Conservation (phyloP, 2,329 filamentous ascomycete genomes). For the Dothideomycetes sp. region DNA sequence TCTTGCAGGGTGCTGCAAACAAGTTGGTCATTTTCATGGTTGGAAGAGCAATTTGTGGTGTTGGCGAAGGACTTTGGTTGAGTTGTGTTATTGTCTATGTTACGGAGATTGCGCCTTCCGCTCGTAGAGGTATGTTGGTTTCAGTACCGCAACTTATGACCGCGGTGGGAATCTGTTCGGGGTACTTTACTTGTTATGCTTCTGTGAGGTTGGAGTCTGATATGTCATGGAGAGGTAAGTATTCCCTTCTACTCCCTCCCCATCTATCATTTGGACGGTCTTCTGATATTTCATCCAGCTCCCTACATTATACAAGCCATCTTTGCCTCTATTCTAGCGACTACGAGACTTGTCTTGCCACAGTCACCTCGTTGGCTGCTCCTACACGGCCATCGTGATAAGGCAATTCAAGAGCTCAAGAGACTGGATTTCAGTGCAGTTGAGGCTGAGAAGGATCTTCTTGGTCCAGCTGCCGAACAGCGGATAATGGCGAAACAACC, state of each 20-base stretch:
- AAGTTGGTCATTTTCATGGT: slow-evolving; percentile 45
- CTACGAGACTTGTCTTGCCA: slow-evolving; percentile 37
- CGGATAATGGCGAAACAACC: slow-evolving; percentile 13
- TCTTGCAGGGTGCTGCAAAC: slow-evolving; percentile 42
- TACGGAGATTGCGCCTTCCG: slow-evolving; percentile 48
- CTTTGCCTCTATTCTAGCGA: slow-evolving; percentile 33
- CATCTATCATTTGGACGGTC: slow-evolving; percentile 46
- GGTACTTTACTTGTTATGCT: slow-evolving; percentile 54
- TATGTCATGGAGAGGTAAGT: slow-evolving; percentile 9
- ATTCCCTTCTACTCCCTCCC: slow-evolving; percentile 29
- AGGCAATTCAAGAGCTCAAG: slow-evolving; percentile 38
- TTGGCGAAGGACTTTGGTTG: slow-evolving; percentile 51
- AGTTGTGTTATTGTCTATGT: slow-evolving; percentile 52
- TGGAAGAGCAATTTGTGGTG: slow-evolving; percentile 47
- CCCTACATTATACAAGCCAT: slow-evolving; percentile 44
- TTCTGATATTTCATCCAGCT: slow-evolving; percentile 17
- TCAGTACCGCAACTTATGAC: slow-evolving; percentile 17
- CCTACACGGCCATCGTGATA: slow-evolving; percentile 36
- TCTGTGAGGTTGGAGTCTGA: slow-evolving; percentile 26
- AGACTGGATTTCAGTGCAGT: slow-evolving; percentile 30
- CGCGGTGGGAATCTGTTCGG: slow-evolving; percentile 42
- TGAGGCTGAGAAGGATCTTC: slow-evolving; percentile 42
- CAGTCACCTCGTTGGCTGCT: slow-evolving; percentile 52
- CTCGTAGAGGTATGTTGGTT: slow-evolving; percentile 30
- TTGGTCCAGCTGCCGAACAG: slow-evolving; percentile 21